These are phyloP conservation scores for Pseudogymnoascus sp. DNA, from an alignment of 2,329 filamentous ascomycete species.

Conservation along the genomic window DNA sequence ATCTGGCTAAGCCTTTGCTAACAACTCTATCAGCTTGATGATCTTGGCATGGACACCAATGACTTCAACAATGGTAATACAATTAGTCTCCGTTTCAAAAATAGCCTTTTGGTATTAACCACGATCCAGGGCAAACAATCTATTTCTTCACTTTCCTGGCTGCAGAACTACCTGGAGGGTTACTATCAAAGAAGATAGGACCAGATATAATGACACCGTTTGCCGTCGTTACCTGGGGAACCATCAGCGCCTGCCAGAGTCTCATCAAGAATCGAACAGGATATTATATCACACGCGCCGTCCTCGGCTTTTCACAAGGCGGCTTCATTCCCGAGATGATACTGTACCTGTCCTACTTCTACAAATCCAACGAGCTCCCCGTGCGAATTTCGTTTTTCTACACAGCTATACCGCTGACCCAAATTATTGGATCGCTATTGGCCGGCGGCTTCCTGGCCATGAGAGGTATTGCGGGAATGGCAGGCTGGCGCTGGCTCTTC, in stretches of 20 bases:
- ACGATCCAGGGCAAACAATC: slow-evolving; percentile 34
- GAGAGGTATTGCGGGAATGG: slow-evolving; percentile 41
- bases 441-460: slow-evolving; percentile 45
- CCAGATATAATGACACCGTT: slow-evolving; percentile 42
- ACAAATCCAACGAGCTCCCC: slow-evolving; percentile 16
- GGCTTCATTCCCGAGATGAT: slow-evolving; percentile 20
- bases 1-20: slow-evolving; percentile 42
- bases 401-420: slow-evolving; percentile 2
- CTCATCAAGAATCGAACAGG: slow-evolving; percentile 25
- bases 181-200: slow-evolving; percentile 47
- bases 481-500: slow-evolving; percentile 48
- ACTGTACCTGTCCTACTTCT: slow-evolving; percentile 16
- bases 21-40: slow-evolving; percentile 45
- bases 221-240: slow-evolving; percentile 40
- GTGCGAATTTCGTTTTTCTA: slow-evolving; percentile 16
- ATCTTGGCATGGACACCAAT: slow-evolving; percentile 36
- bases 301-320: slow-evolving; percentile 15
- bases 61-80: slow-evolving; percentile 39
- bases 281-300: slow-evolving; percentile 9
- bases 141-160: slow-evolving; percentile 44
- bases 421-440: slow-evolving; percentile 41
- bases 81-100: neutral
- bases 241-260: slow-evolving; percentile 37
- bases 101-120: neutral
- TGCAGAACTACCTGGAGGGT: slow-evolving; percentile 51